Percentiles rank a stretch among this genome's conserved stretches.
Conservation (phyloP, 1,284 basidiomycete genomes). For the Ustilago crameri region DNA sequence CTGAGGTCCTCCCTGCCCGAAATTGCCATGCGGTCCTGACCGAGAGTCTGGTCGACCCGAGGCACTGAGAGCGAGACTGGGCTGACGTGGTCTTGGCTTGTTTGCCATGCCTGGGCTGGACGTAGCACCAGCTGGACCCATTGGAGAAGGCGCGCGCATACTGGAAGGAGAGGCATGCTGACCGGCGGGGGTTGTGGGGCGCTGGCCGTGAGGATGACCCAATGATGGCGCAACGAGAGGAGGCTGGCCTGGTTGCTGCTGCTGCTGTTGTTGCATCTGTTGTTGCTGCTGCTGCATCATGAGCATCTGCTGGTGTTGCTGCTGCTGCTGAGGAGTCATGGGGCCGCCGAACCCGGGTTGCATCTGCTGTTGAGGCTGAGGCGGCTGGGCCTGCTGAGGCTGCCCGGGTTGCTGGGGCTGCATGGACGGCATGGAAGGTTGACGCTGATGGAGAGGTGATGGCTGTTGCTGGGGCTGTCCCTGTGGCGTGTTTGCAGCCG, state of each 20-base stretch:
- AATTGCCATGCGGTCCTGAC: constrained; percentile 31
- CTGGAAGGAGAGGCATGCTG: constrained; percentile 40
- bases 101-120: constrained; percentile 37
- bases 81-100: constrained; percentile 43
- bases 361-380: constrained; percentile 27
- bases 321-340: constrained; percentile 42
- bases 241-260: constrained; percentile 40
- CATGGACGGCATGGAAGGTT: constrained; percentile 17
- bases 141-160: constrained; percentile 50
- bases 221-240: constrained; percentile 35
- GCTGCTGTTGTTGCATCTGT: constrained; percentile 38
- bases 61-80: constrained; percentile 36
- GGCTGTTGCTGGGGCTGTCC: constrained; percentile 26
- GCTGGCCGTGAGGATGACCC: constrained; percentile 41
- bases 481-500: constrained; percentile 3
- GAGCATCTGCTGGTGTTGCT: constrained; percentile 36
- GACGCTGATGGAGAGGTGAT: constrained; percentile 7
- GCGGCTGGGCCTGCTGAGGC: constrained; percentile 26
- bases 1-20: constrained; percentile 30
- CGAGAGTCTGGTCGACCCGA: constrained; percentile 41
- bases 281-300: constrained; percentile 29
- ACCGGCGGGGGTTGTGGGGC: constrained; percentile 36
- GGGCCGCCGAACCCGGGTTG: constrained; percentile 8
- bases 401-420: constrained; percentile 16
- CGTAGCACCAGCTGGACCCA: constrained; percentile 30